These are phyloP conservation scores for Roridomyces roridus DNA, from an alignment of 768 basidiomycete genomes.

Conservation along the genomic window DNA sequence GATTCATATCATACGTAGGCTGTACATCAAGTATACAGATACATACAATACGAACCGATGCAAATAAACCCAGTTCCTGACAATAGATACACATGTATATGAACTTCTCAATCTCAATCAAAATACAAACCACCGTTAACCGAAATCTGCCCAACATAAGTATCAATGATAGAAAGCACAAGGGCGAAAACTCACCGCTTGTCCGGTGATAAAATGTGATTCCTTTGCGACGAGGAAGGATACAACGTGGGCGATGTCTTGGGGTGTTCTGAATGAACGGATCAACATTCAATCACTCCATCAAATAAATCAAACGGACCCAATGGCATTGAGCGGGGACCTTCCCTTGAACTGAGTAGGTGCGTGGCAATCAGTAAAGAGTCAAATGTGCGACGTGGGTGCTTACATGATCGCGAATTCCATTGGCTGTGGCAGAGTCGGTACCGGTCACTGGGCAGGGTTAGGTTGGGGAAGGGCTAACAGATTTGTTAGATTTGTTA, in stretches of 20 bases:
- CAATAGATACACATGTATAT: too few species aligned
- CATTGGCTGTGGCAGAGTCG: too few species aligned
- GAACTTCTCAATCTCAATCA: too few species aligned
- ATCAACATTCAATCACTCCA: not conserved
- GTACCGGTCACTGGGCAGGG: constrained; percentile 4
- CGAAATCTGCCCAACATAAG: not conserved
- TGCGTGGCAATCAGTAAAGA: too few species aligned
- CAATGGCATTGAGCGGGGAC: constrained; percentile 4
- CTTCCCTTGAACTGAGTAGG: not conserved
- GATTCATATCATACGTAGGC: too few species aligned
- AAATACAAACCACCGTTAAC: constrained; percentile 6
- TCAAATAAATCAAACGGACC: not conserved
- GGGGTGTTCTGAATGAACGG: constrained; percentile 13
- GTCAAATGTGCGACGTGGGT: too few species aligned
- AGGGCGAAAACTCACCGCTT: not conserved
- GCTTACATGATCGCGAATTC: too few species aligned
- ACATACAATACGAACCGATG: too few species aligned
- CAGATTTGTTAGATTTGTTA: not conserved
- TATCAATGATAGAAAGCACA: not conserved
- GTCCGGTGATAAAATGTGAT: constrained; percentile 36
- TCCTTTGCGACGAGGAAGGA: constrained; percentile 37
- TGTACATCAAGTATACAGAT: too few species aligned
- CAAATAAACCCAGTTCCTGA: too few species aligned
- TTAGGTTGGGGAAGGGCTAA: not conserved
- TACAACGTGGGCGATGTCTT: constrained; percentile 34